Evolutionary conservation across 768 basidiomycete species (phyloP), one percentile per base, ranked within the genome.

Genomic region (Cantharellus anzutake): DNA sequence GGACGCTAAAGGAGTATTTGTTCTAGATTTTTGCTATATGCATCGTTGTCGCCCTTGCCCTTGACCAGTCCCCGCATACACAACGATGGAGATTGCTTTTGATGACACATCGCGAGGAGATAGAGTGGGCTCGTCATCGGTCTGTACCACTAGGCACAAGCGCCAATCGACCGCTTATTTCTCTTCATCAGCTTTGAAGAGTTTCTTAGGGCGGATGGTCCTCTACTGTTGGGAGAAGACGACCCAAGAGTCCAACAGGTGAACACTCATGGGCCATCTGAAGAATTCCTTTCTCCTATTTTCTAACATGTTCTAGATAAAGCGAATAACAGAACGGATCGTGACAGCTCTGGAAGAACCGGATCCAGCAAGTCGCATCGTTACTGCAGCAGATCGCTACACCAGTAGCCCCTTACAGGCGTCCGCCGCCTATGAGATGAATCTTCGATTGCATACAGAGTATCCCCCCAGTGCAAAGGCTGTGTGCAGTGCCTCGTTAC

Each of bases 81-180:
- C 64, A 69, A 2, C 61, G 74, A 62, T 75, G 74, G 74, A 63
- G 74, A n/a, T 59, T 75, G 41, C 62, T 75, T 42, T 61, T 75
- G 40, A 73, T 75, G 73, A 70, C 68, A 2, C 72, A 74, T 60
- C 51, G 65, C 35, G 74, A 75, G 60, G 74, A 74, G 64, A 63
- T 71, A 57, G 69, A 71, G n/a, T 74, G 74, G 74, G 68, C 70
- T 0, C 65, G 68, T 5, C 63, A 69, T 41, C 69, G 71, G 71
- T 59, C n/a, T 41, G 16, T 51, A 4, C 4, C 41, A 7, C 37
- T 60, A 40, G 37, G 34, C 42, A 4, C 29, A 14, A 59, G 34
- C 11, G 16, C n/a, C 35, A 37, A 7, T 14, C 38, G 58, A 20
- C 7, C n/a, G 5, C 55, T 55, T n/a, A n/a, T 60, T 57, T 38